phyloP scores from a whole-genome alignment of 352 stramenopile genomes.

The Globisporangium echinulatum region DNA sequence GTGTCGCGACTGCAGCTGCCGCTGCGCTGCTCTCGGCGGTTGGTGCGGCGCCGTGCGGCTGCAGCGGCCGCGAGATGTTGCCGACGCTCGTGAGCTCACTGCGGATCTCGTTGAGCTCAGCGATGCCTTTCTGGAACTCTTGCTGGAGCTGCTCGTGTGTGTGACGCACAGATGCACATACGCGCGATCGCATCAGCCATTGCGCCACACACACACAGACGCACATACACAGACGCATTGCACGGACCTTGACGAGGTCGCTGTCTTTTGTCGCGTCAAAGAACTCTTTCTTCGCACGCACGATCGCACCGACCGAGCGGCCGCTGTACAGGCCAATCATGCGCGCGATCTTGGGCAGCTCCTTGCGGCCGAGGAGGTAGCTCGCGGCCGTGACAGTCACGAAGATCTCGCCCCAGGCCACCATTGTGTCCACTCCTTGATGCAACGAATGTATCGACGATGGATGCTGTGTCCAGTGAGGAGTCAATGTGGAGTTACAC shows the following conservation, averaged over 20 bases:
- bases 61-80: slow-evolving; percentile 47
- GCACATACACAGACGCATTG: background rate
- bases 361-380: slow-evolving; percentile 62
- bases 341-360: slow-evolving; percentile 63
- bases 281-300: slow-evolving; percentile 80
- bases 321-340: slow-evolving; percentile 55
- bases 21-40: background rate
- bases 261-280: slow-evolving; percentile 79
- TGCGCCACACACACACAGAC: background rate
- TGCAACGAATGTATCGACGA: no score
- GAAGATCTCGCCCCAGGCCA: slow-evolving; percentile 61
- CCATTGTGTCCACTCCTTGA: slow-evolving; percentile 22
- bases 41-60: slow-evolving; percentile 24
- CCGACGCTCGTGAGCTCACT: slow-evolving; percentile 66
- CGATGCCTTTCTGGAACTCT: slow-evolving; percentile 70
- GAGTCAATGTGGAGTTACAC: no score
- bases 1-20: background rate
- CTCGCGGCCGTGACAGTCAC: slow-evolving; percentile 58
- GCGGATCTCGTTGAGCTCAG: slow-evolving; percentile 77
- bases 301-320: slow-evolving; percentile 54
- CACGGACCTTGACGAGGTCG: slow-evolving; percentile 57
- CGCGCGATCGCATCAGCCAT: background rate
- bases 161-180: background rate
- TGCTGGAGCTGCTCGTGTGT: slow-evolving; percentile 37
- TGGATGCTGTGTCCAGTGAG: no score